phyloP scores from a whole-genome alignment of 331 rosid species.

The Malus hybrid region DNA sequence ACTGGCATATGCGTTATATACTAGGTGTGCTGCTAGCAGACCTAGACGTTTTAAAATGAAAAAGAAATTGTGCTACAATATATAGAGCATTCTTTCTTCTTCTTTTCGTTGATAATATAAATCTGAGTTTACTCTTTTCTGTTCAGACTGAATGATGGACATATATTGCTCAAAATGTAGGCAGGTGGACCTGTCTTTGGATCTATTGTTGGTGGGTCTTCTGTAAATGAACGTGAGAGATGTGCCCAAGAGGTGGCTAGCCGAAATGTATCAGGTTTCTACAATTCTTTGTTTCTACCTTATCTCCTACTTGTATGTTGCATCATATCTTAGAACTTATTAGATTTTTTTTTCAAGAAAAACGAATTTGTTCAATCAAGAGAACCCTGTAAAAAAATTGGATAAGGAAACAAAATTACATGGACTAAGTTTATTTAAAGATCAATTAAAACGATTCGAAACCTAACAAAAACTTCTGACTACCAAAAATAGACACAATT shows the following conservation, averaged over 20 bases:
- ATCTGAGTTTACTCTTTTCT: neutral
- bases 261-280: slow-evolving; percentile 74
- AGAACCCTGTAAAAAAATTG: neutral
- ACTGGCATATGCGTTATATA: neutral
- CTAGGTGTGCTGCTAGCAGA: neutral
- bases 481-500: neutral
- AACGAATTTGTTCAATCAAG: neutral
- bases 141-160: neutral
- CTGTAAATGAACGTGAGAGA: slow-evolving; percentile 64
- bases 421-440: neutral
- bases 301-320: neutral
- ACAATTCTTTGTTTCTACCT: slow-evolving; percentile 1
- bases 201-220: slow-evolving; percentile 82
- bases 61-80: neutral
- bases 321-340: neutral
- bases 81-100: neutral
- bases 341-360: neutral
- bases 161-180: slow-evolving; percentile 35
- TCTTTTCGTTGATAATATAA: neutral
- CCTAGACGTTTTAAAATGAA: neutral
- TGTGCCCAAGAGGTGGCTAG: slow-evolving; percentile 76
- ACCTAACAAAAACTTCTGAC: neutral
- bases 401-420: neutral
- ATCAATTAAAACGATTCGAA: neutral
- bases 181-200: slow-evolving; percentile 70